These are phyloP conservation scores for Phytophthora pini DNA, from an alignment of 352 stramenopile genomes.

Conservation along the genomic window DNA sequence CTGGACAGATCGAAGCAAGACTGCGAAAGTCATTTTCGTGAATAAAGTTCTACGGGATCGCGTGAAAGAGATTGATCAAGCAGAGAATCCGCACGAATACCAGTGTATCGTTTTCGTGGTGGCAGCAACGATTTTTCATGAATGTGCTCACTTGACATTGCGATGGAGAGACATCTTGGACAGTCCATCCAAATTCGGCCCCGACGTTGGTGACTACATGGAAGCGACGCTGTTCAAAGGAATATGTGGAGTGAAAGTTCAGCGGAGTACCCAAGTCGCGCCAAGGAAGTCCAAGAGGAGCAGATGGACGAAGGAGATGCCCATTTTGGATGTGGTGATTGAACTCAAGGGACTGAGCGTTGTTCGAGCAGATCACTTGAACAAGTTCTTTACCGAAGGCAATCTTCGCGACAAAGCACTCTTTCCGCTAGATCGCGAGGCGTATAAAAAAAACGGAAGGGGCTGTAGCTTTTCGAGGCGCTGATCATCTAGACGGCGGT, in stretches of 20 bases:
- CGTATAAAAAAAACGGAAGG: too few relatives aligned
- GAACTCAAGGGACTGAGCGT: background rate
- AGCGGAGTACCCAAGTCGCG: background rate
- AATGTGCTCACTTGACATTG: conserved; percentile 10
- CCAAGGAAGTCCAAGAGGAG: conserved; percentile 1
- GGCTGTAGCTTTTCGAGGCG: too few relatives aligned
- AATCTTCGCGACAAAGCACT: too few relatives aligned
- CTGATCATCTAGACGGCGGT: too few relatives aligned
- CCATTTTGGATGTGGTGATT: conserved; percentile 6
- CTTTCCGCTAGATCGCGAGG: too few relatives aligned
- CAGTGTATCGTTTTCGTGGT: conserved; percentile 5
- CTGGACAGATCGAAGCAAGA: conserved; percentile 1
- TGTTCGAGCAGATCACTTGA: conserved; percentile 3
- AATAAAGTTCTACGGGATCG: conserved; percentile 2
- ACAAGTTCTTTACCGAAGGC: background rate
- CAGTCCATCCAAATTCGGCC: background rate
- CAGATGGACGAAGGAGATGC: background rate
- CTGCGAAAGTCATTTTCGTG: conserved; percentile 2
- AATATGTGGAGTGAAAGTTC: background rate
- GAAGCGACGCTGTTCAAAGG: conserved; percentile 1
- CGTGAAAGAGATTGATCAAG: background rate
- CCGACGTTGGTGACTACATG: background rate
- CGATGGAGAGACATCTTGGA: conserved; percentile 2
- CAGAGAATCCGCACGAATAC: background rate
- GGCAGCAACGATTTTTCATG: conserved; percentile 5